Evolutionary conservation across 2,329 filamentous ascomycete genomes (phyloP).

Genomic region (Trichothecium sympodiale): DNA sequence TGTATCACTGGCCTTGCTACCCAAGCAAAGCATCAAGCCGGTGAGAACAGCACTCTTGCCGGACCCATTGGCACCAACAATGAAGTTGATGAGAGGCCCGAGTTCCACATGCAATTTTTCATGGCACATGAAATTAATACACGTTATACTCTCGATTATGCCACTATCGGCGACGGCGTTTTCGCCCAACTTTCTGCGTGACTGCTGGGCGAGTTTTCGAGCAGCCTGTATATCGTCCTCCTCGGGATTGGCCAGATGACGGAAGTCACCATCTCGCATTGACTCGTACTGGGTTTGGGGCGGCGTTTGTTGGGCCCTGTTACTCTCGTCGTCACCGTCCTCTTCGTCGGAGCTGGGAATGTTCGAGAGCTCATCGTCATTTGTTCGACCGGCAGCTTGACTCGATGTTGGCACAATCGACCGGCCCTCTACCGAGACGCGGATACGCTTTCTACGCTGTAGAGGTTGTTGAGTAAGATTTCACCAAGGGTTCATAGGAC

Average conservation of each 20-base stretch:
- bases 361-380: conserved; percentile 12
- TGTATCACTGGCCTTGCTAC: conserved; percentile 83
- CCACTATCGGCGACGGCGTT: conserved; percentile 74
- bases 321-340: conserved; percentile 18
- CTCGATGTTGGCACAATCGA: conserved; percentile 7
- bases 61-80: conserved; percentile 94
- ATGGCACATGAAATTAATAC: conserved; percentile 96
- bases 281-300: conserved; percentile 51
- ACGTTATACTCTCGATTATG: conserved; percentile 78
- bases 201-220: conserved; percentile 45
- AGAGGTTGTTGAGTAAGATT: no score
- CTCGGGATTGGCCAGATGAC: conserved; percentile 44
- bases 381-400: conserved; percentile 5
- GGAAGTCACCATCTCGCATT: conserved; percentile 47
- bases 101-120: conserved; percentile 67
- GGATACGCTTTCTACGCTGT: conserved; percentile 17
- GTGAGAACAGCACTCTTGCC: conserved; percentile 95
- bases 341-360: conserved; percentile 18
- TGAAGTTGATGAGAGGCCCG: conserved; percentile 95
- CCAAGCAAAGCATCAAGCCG: conserved; percentile 86
- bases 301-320: conserved; percentile 20
- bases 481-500: no score
- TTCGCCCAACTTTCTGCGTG: conserved; percentile 36
- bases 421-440: conserved; percentile 17
- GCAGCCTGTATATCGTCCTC: conserved; percentile 53